Percentiles rank a stretch among this genome's conserved stretches.
These are phyloP conservation scores for Stygiomarasmius scandens DNA, from an alignment of 1,284 basidiomycete genomes.

Conservation along the genomic window DNA sequence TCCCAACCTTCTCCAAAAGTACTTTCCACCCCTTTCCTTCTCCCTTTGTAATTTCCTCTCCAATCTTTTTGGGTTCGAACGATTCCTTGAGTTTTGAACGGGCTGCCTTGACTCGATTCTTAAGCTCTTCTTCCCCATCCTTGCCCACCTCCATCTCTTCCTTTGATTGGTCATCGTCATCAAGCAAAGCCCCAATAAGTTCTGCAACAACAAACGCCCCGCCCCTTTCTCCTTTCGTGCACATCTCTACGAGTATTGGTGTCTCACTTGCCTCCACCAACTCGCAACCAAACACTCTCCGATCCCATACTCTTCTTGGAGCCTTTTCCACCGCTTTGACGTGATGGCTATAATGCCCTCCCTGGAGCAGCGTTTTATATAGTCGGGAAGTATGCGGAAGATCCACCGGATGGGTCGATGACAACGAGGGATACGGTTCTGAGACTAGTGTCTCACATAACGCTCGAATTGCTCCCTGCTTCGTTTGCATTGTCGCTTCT, in stretches of 20 bases:
- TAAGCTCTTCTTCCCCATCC: no score
- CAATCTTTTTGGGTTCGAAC: conserved; percentile 51
- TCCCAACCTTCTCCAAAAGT: conserved; percentile 51
- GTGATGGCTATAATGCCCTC: conserved; percentile 80
- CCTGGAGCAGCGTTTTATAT: conserved; percentile 86
- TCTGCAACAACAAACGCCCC: conserved; percentile 83
- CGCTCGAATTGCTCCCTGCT: no score
- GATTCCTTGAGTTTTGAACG: conserved; percentile 54
- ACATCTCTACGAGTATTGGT: conserved; percentile 54
- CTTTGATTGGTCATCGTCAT: conserved; percentile 42
- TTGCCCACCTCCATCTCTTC: conserved; percentile 32
- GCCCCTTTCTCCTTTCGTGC: conserved; percentile 50
- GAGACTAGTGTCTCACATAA: conserved; percentile 34
- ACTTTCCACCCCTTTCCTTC: conserved; percentile 60
- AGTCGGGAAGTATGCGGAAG: conserved; percentile 78
- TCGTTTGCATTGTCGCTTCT: conserved; percentile 39
- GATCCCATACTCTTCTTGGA: conserved; percentile 50
- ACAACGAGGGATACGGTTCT: conserved; percentile 48
- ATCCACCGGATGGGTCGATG: conserved; percentile 69
- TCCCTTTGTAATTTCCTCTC: conserved; percentile 42
- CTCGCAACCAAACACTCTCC: conserved; percentile 55
- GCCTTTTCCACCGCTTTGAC: conserved; percentile 55
- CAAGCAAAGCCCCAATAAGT: conserved; percentile 64
- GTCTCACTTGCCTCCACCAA: conserved; percentile 45
- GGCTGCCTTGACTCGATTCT: conserved; percentile 27